These are phyloP conservation scores for Rhodotorula toruloides DNA, from an alignment of 768 basidiomycete genomes.

Conservation along the genomic window DNA sequence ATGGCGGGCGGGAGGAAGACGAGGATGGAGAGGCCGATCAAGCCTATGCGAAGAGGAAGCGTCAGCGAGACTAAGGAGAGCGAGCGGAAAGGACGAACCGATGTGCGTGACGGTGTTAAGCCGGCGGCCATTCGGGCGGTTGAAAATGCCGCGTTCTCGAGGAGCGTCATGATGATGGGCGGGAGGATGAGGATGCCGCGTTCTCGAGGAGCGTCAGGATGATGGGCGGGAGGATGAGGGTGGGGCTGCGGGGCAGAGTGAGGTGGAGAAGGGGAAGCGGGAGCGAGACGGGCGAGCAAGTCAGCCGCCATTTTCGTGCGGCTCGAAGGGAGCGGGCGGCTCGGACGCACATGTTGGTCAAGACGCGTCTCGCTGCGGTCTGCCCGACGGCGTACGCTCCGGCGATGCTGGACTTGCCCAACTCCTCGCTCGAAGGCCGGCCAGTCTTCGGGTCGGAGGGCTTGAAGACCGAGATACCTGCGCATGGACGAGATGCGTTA, in stretches of 20 bases:
- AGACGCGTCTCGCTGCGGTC: constrained; percentile 47
- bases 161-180: constrained; percentile 47
- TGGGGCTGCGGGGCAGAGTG: constrained; percentile 43
- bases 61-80: background rate
- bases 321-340: background rate
- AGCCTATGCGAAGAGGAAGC: constrained; percentile 9
- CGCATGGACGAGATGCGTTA: background rate
- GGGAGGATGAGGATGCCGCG: too few species aligned
- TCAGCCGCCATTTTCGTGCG: background rate
- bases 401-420: constrained; percentile 48
- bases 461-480: constrained; percentile 37
- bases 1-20: constrained; percentile 50
- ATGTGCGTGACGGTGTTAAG: constrained; percentile 45
- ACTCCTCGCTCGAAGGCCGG: constrained; percentile 24
- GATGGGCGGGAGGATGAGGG: constrained; percentile 50
- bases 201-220: too few species aligned
- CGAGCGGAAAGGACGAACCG: constrained; percentile 36
- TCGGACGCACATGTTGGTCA: constrained; percentile 49
- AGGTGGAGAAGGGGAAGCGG: background rate
- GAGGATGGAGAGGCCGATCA: constrained; percentile 48
- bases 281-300: background rate
- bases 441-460: constrained; percentile 25
- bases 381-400: constrained; percentile 49
- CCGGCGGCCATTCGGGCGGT: constrained; percentile 45
- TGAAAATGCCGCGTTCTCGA: constrained; percentile 46